Evolutionary conservation across 2,329 filamentous ascomycete species (phyloP).

Genomic region (Trichoderma gracile): DNA sequence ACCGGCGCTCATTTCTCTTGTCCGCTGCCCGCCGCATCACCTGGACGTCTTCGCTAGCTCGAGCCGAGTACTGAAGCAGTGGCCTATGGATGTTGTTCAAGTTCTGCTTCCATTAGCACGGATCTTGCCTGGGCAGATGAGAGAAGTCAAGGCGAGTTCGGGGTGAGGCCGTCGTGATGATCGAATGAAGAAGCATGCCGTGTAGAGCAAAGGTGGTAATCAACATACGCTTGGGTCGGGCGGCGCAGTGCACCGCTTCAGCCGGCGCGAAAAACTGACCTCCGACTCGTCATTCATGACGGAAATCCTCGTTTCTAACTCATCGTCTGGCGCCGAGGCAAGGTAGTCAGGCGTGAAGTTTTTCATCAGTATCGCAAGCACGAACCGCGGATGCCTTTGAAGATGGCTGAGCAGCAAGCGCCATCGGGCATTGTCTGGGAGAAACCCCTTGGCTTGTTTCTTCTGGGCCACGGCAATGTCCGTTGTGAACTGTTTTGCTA

Average conservation of each 20-base stretch:
- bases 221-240: constrained; percentile 40
- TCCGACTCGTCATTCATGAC: constrained; percentile 33
- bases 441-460: constrained; percentile 33
- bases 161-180: too few species aligned
- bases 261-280: constrained; percentile 33
- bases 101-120: constrained; percentile 34
- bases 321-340: constrained; percentile 32
- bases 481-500: constrained; percentile 28
- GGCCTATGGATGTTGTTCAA: constrained; percentile 36
- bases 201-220: not conserved
- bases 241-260: constrained; percentile 28
- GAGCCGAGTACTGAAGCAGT: constrained; percentile 22
- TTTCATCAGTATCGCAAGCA: constrained; percentile 35
- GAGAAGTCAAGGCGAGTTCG: not conserved
- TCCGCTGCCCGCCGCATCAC: constrained; percentile 40
- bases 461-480: constrained; percentile 34
- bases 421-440: constrained; percentile 42
- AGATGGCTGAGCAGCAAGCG: constrained; percentile 34
- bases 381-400: constrained; percentile 36
- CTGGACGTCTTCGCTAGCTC: constrained; percentile 35
- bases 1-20: constrained; percentile 31
- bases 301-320: constrained; percentile 34
- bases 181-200: not conserved
- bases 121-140: not conserved
- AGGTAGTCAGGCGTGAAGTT: constrained; percentile 34